Percentiles rank a stretch among this genome's conserved stretches.
phyloP scores from a whole-genome alignment of 106 monocot genomes.

The Narthecium ossifragum region DNA sequence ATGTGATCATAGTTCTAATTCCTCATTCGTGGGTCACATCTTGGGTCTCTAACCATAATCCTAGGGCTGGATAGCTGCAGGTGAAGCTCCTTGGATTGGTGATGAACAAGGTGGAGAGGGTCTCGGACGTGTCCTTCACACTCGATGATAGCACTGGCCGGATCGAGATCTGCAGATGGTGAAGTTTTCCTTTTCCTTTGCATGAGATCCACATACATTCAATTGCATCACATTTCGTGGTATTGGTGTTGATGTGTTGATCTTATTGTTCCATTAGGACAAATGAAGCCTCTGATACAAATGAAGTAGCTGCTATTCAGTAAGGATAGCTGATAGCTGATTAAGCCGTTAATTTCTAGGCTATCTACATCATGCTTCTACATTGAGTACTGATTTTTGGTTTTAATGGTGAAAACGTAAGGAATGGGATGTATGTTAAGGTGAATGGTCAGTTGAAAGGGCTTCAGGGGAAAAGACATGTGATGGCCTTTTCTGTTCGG shows the following conservation, averaged over 20 bases:
- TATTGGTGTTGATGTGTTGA: conserved; percentile 1
- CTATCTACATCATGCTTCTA: background rate
- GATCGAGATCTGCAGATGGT: conserved; percentile 70
- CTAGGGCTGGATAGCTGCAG: conserved; percentile 18
- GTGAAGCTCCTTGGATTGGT: conserved; percentile 65
- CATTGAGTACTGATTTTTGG: background rate
- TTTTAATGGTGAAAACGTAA: conserved; percentile 13
- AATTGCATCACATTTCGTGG: background rate
- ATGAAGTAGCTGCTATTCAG: conserved; percentile 49
- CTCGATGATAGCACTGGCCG: conserved; percentile 78
- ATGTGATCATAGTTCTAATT: conserved; percentile 19
- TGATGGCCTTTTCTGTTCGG: conserved; percentile 39
- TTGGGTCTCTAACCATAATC: background rate
- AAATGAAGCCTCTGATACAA: conserved; percentile 50
- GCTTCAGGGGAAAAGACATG: conserved; percentile 44
- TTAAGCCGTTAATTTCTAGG: background rate
- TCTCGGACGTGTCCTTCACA: conserved; percentile 64
- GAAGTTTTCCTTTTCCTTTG: conserved; percentile 2
- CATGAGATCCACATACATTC: no score
- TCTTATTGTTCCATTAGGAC: conserved; percentile 30
- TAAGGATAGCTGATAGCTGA: conserved; percentile 24
- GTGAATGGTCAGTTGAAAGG: conserved; percentile 37
- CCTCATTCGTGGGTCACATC: background rate
- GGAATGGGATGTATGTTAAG: conserved; percentile 56
- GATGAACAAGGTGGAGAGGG: conserved; percentile 60